Evolutionary conservation across 352 stramenopile species (phyloP).

Genomic region (Blastocystis sp.): DNA sequence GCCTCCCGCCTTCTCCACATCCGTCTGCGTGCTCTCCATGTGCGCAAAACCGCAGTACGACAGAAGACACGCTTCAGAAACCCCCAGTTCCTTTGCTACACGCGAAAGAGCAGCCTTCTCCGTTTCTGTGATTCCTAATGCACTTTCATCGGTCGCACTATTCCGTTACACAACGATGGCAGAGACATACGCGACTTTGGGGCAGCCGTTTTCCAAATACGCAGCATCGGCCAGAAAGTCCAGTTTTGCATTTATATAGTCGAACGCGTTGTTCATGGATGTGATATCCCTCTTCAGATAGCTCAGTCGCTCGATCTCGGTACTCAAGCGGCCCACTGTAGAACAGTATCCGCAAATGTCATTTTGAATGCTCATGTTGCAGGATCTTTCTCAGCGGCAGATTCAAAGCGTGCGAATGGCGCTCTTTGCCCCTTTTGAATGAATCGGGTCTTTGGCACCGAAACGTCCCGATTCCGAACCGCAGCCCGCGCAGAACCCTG

Average conservation of each 20-base stretch:
- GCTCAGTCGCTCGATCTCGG: slow-evolving; percentile 15
- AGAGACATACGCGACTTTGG: neutral
- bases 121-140: neutral
- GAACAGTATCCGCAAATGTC: neutral
- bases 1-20: too few relatives aligned
- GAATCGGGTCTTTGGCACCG: neutral
- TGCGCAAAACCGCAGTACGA: neutral
- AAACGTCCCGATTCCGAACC: neutral
- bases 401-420: neutral
- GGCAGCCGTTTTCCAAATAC: slow-evolving; percentile 31
- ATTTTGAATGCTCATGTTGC: neutral
- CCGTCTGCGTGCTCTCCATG: neutral
- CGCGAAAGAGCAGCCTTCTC: neutral
- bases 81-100: neutral
- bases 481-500: neutral
- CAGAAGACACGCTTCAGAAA: neutral
- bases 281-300: neutral
- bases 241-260: slow-evolving; percentile 14
- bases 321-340: neutral
- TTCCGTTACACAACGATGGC: neutral
- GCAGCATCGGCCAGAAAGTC: slow-evolving; percentile 18
- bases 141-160: neutral
- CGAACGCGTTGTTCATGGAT: neutral
- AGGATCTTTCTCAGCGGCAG: neutral
- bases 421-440: neutral